phyloP scores from a whole-genome alignment of 495 filamentous ascomycete genomes.

The Elaphomyces granulatus region DNA sequence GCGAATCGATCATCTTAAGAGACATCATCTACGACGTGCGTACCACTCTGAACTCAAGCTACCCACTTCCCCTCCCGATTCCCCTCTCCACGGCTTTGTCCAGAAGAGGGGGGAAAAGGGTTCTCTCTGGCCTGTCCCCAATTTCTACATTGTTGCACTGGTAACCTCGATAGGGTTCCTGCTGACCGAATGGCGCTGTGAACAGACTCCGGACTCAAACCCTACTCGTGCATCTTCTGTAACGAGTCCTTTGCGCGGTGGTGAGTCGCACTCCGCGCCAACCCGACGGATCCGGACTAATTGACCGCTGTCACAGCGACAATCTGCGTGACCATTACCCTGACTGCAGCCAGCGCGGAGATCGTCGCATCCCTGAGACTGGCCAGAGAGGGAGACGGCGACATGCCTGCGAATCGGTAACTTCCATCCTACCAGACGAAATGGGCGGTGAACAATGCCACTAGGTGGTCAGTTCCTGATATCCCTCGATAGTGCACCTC shows the following conservation, averaged over 20 bases:
- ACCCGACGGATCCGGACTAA: background rate
- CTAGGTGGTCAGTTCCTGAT: too few species aligned
- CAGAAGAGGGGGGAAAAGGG: too few species aligned
- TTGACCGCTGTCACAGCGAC: conserved; percentile 16
- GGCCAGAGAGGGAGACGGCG: conserved; percentile 32
- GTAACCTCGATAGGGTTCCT: background rate
- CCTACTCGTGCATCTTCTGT: conserved; percentile 33
- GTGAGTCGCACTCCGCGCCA: conserved; percentile 8
- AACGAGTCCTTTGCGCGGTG: conserved; percentile 33
- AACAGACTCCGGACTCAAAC: conserved; percentile 32
- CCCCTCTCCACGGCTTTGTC: too few species aligned
- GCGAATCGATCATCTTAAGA: conserved; percentile 35
- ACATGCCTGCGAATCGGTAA: conserved; percentile 35
- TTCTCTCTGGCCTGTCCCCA: too few species aligned
- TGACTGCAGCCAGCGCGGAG: conserved; percentile 27
- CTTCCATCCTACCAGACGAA: conserved; percentile 3
- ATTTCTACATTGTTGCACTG: background rate
- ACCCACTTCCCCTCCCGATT: background rate
- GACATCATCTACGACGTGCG: conserved; percentile 34
- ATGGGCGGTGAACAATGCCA: background rate
- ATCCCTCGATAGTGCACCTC: conserved; percentile 26
- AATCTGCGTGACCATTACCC: conserved; percentile 34
- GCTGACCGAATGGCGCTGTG: background rate
- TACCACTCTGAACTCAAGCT: conserved; percentile 4
- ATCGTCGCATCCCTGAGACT: conserved; percentile 30